A percentile compares a stretch with the other conserved stretches of the same genome.
Conservation (phyloP, 495 filamentous ascomycete species). For the Aspergillus asperescens region DNA sequence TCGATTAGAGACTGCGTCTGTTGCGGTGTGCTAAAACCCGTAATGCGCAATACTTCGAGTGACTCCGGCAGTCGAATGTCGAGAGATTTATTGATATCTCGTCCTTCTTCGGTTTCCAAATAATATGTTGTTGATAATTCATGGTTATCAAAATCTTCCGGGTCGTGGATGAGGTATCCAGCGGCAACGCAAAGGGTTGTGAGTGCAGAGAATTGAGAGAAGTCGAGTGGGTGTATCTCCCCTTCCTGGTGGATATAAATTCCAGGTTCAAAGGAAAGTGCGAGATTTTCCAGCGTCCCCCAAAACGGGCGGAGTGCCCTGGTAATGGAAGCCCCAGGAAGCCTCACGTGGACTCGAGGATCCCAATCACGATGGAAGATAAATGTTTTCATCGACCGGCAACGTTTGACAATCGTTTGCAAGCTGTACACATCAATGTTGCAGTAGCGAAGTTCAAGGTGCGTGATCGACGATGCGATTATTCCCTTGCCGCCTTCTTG, state of each 20-base stretch:
- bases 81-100: background rate
- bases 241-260: slow-evolving; percentile 2
- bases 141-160: background rate
- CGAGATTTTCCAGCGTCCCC: background rate
- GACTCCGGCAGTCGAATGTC: background rate
- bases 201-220: slow-evolving; percentile 1
- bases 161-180: slow-evolving; percentile 7
- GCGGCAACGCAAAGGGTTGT: background rate
- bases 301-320: background rate
- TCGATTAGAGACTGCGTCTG: slow-evolving; percentile 1
- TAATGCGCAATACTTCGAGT: slow-evolving; percentile 2
- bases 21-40: background rate
- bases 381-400: background rate
- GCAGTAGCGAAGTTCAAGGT: slow-evolving; percentile 6
- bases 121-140: background rate
- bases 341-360: slow-evolving; percentile 1
- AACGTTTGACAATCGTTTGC: background rate
- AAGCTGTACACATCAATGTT: background rate
- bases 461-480: background rate
- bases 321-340: background rate
- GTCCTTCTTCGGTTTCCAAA: background rate
- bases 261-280: background rate
- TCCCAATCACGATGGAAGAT: slow-evolving; percentile 9
- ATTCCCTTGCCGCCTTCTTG: background rate
- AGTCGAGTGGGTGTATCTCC: slow-evolving; percentile 6